Conservation (phyloP, 345 rosid genomes). For the Syzygium grande region DNA sequence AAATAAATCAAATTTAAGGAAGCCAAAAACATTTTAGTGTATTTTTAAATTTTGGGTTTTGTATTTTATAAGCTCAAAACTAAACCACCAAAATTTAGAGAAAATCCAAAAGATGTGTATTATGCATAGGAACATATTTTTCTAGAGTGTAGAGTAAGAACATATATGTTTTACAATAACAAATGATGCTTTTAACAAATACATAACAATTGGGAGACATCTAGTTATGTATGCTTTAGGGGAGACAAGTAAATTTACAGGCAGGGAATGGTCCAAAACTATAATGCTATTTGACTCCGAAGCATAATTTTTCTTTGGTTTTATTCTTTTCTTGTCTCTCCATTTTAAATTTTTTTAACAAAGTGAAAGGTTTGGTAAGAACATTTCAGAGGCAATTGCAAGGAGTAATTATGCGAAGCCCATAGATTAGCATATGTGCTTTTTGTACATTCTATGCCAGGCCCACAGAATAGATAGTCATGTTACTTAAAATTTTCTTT, state of each 20-base stretch:
- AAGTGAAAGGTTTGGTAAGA: background rate
- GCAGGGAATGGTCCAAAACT: background rate
- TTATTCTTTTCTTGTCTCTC: background rate
- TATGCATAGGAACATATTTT: background rate
- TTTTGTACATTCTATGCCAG: background rate
- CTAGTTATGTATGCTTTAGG: background rate
- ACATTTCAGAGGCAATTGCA: background rate
- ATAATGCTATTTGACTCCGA: background rate
- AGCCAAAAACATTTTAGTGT: background rate
- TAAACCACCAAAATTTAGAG: background rate
- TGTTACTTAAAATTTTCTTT: background rate
- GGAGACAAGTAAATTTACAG: background rate
- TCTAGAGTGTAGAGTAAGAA: background rate
- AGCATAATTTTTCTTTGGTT: background rate
- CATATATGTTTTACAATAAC: fast-evolving
- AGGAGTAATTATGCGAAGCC: background rate
- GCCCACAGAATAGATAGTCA: background rate
- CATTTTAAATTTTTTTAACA: background rate
- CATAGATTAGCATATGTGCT: background rate
- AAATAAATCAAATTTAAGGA: background rate
- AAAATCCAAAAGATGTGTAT: background rate
- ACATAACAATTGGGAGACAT: fast-evolving
- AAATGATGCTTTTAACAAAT: fast-evolving
- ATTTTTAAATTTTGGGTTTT: background rate
- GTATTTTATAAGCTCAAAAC: background rate